Evolutionary conservation across 2,329 filamentous ascomycete genomes (phyloP), one percentile per base, ranked within the genome.

Genomic region (Hypoxylon sp.): DNA sequence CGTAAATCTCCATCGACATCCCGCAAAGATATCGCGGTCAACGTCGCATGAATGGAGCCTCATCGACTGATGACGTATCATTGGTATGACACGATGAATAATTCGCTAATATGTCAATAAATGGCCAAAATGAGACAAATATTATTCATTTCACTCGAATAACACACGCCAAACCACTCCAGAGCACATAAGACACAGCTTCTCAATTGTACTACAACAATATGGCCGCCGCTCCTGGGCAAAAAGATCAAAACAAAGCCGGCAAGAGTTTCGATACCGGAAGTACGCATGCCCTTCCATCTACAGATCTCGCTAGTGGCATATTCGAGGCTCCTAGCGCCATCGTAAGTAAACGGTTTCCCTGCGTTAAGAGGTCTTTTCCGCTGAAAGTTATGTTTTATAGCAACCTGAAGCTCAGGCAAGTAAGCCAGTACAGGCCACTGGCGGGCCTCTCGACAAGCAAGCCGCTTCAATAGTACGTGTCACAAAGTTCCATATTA

Each of bases 181-280:
- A 14, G 6, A 16, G 1, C 27, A 5, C 8, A 16, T 5, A 41
- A 9, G 16, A 23, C 14, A 29, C 50, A 46, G 16, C 32, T 37
- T 46, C 41, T 16, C 27, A 16, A 47, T 27, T 47, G n/a, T 5
- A 16, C 41, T 12, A 51, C 3, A 63, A 5, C 5, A 55, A 43
- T 3, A 63, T 63, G 61, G 47, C 53, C 14, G 47, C 53, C 14
- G 4, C 30, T 27, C 19, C 48, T 11, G 41, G n/a, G 21, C 48
- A 59, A 16, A 52, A 67, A 46, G 47, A 60, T n/a, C 53, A 54
- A 39, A 59, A 29, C 14, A 63, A 64, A 16, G 48, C 56, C 32
- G 34, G 51, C 23, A 62, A 65, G 34, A 61, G 77, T 61, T 78
- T 81, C 53, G 64, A 72, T 52, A 75, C 25, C 12, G 66, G 66